Evolutionary conservation across 192 early-diverging fungal species (phyloP).

Genomic region (Entomortierella lignicola): DNA sequence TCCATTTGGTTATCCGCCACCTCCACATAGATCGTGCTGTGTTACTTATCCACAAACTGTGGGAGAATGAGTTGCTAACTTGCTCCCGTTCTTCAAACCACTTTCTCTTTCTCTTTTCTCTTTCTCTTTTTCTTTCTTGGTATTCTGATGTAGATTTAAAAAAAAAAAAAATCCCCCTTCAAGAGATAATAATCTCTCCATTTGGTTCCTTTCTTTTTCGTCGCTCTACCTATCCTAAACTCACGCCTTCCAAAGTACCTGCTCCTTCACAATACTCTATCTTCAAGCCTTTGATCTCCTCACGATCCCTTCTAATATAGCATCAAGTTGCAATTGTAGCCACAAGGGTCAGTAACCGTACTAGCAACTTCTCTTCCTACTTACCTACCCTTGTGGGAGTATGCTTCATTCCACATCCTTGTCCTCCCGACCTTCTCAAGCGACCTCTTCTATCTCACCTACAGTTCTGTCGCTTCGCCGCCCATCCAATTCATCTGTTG

Average conservation of each 20-base stretch:
- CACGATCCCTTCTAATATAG: too few species aligned
- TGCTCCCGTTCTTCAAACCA: neutral
- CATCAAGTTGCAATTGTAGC: neutral
- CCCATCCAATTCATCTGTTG: neutral
- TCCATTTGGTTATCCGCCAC: neutral
- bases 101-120: neutral
- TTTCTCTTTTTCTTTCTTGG: neutral
- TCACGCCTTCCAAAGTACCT: too few species aligned
- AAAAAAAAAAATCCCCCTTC: too few species aligned
- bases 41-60: too few species aligned
- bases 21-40: too few species aligned
- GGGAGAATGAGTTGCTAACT: too few species aligned
- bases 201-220: neutral
- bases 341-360: neutral
- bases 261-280: too few species aligned
- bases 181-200: too few species aligned
- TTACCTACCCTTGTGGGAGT: neutral
- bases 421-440: slow-evolving; percentile 28
- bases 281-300: too few species aligned
- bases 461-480: neutral
- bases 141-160: too few species aligned
- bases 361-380: neutral
- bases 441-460: neutral
- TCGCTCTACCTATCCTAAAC: neutral
- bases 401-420: slow-evolving; percentile 44